phyloP scores from a whole-genome alignment of 352 stramenopile genomes.

The Pythium rhizo-oryzae region DNA sequence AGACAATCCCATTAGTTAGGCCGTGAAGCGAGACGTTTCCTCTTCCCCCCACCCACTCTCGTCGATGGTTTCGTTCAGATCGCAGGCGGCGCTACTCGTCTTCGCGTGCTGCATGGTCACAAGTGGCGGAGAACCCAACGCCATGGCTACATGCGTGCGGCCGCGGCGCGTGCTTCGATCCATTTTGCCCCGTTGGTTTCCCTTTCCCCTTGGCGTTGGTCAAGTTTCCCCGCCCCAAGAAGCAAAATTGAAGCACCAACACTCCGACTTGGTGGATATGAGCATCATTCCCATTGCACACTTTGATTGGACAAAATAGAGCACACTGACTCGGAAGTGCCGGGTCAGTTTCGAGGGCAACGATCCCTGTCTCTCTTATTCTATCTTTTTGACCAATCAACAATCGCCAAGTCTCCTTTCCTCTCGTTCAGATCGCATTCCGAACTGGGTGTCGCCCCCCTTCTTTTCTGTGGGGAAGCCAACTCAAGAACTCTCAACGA shows the following conservation, averaged over 20 bases:
- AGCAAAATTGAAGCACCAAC: conserved; percentile 22
- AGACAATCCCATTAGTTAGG: background rate
- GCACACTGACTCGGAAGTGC: background rate
- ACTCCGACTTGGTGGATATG: conserved; percentile 9
- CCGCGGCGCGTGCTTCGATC: background rate
- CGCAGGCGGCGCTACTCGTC: conserved; percentile 11
- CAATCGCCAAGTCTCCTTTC: conserved; percentile 20
- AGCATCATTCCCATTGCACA: conserved; percentile 8
- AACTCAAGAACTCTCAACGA: background rate
- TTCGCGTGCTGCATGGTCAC: background rate
- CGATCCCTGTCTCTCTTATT: conserved; percentile 16
- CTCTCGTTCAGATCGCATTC: conserved; percentile 10
- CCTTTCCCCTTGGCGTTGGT: background rate
- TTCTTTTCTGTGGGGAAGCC: background rate
- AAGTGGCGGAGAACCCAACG: background rate
- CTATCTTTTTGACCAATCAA: conserved; percentile 20
- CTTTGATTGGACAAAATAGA: conserved; percentile 16
- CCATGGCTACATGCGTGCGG: background rate
- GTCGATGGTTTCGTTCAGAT: conserved; percentile 28
- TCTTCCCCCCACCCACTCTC: conserved; percentile 17
- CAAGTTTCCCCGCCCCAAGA: conserved; percentile 4
- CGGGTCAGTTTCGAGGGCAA: background rate
- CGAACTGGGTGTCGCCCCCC: background rate
- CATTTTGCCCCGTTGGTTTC: background rate
- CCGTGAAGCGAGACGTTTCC: no score